Base-by-base conservation (phyloP, 495 filamentous ascomycete genomes). In the Neurospora sublineolata region DNA sequence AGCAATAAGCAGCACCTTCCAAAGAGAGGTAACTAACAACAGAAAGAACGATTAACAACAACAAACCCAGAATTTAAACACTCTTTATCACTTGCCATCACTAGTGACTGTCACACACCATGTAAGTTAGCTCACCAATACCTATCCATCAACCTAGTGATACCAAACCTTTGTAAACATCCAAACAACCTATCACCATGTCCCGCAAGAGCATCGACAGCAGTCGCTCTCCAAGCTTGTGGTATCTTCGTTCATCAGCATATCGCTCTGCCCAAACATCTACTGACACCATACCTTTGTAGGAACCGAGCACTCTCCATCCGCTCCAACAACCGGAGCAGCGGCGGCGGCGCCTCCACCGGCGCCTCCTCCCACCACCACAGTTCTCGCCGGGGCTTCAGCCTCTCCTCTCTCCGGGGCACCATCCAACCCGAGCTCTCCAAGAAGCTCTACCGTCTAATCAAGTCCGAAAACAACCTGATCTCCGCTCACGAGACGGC, bases 391-490 rank as follows among this genome's bases (percentile, higher is more conserved):
- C 84, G 86, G 73, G 79, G 79, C 44, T 96, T 97, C 86, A 91
- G 87, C 72, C 88, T 97, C 82, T 86, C 87, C 71, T 93, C 91
- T 27, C 88, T 97, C 67, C 93, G 94, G 38, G 92, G 91, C 67
- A 86, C 89, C 46, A 87, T 91, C 77, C 92, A 94, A 74, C 93
- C 94, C 4, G 91, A 94, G 76, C 86, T 97, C 30, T 92, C 90
- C 80, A 90, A 90, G 76, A 91, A 91, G 74, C 88, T 98, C 42
- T 93, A 88, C 86, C 91, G 90, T 69, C 86, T 98, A 64, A 95
- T 99, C 84, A 99, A 99, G 81, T 90, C 89, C 69, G 90, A 94
- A 80, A 97, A 96, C 84, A 84, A 89, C 75, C 89, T 92, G 14
- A 93, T 97, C 75, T 83, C 88, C 39, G 91, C 91, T 68, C 90